Evolutionary conservation across 2,329 filamentous ascomycete species (phyloP), one percentile per base, ranked within the genome.

Genomic region (Colletotrichum musicola): DNA sequence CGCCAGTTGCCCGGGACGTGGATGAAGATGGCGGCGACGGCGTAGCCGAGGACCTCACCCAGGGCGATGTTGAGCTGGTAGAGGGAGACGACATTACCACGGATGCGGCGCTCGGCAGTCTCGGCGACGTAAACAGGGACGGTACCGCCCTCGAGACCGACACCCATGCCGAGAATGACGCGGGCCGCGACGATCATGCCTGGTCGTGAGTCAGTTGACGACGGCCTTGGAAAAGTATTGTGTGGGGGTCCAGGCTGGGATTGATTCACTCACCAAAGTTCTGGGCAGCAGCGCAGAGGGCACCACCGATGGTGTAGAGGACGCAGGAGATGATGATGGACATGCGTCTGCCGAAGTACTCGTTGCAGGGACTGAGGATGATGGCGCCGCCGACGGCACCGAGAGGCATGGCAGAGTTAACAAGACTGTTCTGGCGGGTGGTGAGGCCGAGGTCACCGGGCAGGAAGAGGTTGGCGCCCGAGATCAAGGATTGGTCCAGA

Each of bases 31-130:
- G 91, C 91, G 0, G 89, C 91, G 1, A 93, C 86, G 5, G 89
- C 91, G 69, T 93, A 93, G 2, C 91, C 92, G 1, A 93, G 81
- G 2, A 93, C 91, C 73, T 93, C 91, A 30, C 91, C 91, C 0
- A 93, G 83, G 0, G 92, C 92, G 74, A 93, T 93, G 79, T 92
- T 93, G 79, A 93, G 88, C 75, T 93, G 92, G 77, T 93, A 93
- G 0, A 93, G 81, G 0, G 90, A 92, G 1, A 93, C 91, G 57
- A 93, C 79, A 76, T 93, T 93, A 72, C 91, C 91, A 73, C 91
- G 88, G 25, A 92, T 84, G 67, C 83, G 85, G 38, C 88, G 84
- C 73, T 91, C 89, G 50, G 93, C 91, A 0, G 89, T 90, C 78
- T 93, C 91, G 1, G 91, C 90, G 35, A 93, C 91, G 71, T 93